Base-by-base conservation (phyloP, 2,329 filamentous ascomycete genomes). In the Incumbomyces delicatus region DNA sequence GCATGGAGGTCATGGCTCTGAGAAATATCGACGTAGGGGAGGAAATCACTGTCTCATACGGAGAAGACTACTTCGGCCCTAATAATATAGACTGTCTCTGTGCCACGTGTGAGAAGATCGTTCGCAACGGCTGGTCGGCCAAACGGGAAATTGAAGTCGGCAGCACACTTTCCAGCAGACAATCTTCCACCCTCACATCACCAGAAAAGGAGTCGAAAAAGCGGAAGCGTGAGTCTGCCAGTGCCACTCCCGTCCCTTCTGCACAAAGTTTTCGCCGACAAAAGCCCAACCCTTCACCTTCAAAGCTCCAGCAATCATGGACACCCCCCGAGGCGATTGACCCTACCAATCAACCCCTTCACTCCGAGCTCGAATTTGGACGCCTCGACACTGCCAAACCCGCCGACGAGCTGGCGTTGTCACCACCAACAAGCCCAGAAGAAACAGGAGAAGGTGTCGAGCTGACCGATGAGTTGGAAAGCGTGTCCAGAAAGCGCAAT, bases 71-170 rank as follows among this genome's bases (percentile, higher is more conserved):
- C 63, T 98, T 98, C 67, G 92, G 92, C 2, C 82, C 87, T 37
- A 80, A 89, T 62, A 98, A 98, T 57, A 89, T 88, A 64, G 92
- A 98, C 61, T 98, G 92, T 61, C 71, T 98, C 1, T 98, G 92
- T 63, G 76, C 77, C 56, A 92, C 85, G 0, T 98, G 92, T 63
- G 92, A 98, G 66, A 72, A 75, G 17, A 70, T 73, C 2, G 69
- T 78, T 48, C 74, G 76, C 44, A 96, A 95, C 61, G 92, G 92
- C 1, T 98, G 94, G 94, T 76, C 78, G 32, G 75, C 71, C 1
- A 61, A 50, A 35, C 32, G 47, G 14, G 46, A 41, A 16, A 7
- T 5, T 4, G 43, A 16, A 17, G 33, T 2, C 11, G 10, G 13
- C 22, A 41, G 49, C 30, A 48, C 47, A n/a, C 44, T 46, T 7